Evolutionary conservation across 1,139 yeast genomes (phyloP), one percentile per base, ranked within the genome.

Genomic region (Tardiomyces digboiensis): DNA sequence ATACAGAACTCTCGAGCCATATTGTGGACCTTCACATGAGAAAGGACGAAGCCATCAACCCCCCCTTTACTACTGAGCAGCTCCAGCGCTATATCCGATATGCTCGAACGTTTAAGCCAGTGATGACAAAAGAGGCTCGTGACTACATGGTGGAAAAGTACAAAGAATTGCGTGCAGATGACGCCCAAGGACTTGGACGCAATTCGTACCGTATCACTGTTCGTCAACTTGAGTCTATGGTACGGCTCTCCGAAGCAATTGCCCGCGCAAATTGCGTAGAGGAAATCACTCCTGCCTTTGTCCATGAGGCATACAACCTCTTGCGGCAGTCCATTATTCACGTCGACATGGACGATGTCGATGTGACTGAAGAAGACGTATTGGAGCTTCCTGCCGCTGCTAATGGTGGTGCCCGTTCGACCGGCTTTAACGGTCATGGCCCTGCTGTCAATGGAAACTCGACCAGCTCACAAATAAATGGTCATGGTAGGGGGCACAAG

Each of bases 261-360:
- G 98, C 98, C 1, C 76, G 96, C 54, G 97, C 98, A 37, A 91
- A 91, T 63, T 91, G 98, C 67, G 84, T 91, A 10, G 93, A 86
- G 52, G 86, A 78, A 48, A 86, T 93, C 48, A 81, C 93, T 0
- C 88, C 95, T 21, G 75, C 77, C 38, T 85, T 88, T 62, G 97
- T 91, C 39, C 84, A 89, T 2, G 98, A 93, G 61, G 98, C 98
- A 0, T 89, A 84, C 62, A 93, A 85, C 56, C 70, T 91, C 49
- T 72, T 91, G 55, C 80, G 94, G 58, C 95, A 87, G 65, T 85
- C 96, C 39, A 89, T 91, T 49, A 87, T 91, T 53, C 79, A 94
- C 52, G 97, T 91, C 40, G 97, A 91, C 60, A 84, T 84, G 66
- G 98, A 91, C 55, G 98, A 91, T 62, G 75, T 93, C 38, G 94